Evolutionary conservation across 345 rosid genomes (phyloP), one percentile per base, ranked within the genome.

Genomic region (Geranium brycei): DNA sequence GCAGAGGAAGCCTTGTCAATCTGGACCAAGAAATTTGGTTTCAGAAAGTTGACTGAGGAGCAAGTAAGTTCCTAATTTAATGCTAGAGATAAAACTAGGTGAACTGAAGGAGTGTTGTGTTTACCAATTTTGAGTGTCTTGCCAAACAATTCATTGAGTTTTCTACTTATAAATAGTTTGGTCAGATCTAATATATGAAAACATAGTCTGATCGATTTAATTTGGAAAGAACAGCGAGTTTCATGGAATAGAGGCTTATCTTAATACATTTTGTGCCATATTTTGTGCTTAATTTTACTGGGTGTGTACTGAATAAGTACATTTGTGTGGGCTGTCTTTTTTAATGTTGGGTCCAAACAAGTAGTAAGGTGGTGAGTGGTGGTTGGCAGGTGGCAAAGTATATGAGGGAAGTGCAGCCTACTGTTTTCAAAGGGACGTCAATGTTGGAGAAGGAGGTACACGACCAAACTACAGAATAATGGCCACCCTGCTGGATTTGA

Each of bases 1-100:
- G 97, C 99, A 41, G 95, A 88, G 76, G 95, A 88, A 75, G 97
- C 99, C 0, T 88, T 87, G 79, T 82, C 86, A 41, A 95, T 95
- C 65, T 95, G 99, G 99, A 91, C 89, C 35, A 87, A 75, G 66
- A 84, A 79, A 75, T 91, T 95, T 70, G 95, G 95, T 62, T 95
- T 95, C 79, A 73, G 76, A 74, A 91, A 75, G 80, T 85, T 91
- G 85, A 73, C 72, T 4, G 90, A 82, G 51, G 91, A 76, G 65
- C 83, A 76, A 72, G 97, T 95, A 76, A 80, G 97, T 72, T n/a
- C 5, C 18, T 40, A 31, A 31, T 15, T 58, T 14, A 40, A 14
- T n/a, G 19, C 31, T 40, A 57, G 11, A 31, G 11, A 13, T 10
- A 47, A 47, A 47, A 47, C 53, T 47, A 47, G 5, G 53, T 47